Evolutionary conservation across 2,329 filamentous ascomycete genomes (phyloP).

Genomic region (Colletotrichum kahawae): DNA sequence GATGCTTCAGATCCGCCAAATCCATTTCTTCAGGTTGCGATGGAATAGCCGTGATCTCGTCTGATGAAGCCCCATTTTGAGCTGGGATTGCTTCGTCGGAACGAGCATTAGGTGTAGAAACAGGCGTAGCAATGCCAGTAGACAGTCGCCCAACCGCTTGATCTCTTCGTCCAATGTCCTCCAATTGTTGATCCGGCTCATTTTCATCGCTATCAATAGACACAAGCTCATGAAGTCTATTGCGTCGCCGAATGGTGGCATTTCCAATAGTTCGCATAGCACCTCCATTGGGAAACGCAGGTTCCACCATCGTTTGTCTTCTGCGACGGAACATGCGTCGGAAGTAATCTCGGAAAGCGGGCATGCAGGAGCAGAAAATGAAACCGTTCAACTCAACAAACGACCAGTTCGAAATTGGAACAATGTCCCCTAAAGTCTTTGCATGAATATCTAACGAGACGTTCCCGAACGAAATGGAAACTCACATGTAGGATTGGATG

Average conservation of each 20-base stretch:
- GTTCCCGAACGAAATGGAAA: background rate
- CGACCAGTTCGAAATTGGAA: constrained; percentile 14
- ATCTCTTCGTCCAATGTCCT: background rate
- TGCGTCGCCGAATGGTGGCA: background rate
- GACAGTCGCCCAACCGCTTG: background rate
- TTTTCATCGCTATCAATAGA: background rate
- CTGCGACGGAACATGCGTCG: background rate
- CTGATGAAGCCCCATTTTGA: background rate
- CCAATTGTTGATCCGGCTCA: background rate
- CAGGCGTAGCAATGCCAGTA: background rate
- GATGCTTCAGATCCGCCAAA: background rate
- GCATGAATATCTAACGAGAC: background rate
- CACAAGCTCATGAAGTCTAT: background rate
- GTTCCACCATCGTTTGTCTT: background rate
- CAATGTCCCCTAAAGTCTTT: background rate
- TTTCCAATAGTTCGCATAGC: background rate
- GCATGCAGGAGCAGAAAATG: constrained; percentile 18
- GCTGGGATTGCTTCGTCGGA: background rate
- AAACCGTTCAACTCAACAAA: constrained; percentile 12
- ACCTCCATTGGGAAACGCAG: background rate
- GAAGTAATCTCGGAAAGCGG: constrained; percentile 7
- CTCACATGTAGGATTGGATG: constrained; percentile 9
- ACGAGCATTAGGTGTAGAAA: background rate
- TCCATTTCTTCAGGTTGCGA: background rate
- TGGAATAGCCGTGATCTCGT: background rate